Conservation (phyloP, 2,329 filamentous ascomycete genomes). For the Xylariales sp. region DNA sequence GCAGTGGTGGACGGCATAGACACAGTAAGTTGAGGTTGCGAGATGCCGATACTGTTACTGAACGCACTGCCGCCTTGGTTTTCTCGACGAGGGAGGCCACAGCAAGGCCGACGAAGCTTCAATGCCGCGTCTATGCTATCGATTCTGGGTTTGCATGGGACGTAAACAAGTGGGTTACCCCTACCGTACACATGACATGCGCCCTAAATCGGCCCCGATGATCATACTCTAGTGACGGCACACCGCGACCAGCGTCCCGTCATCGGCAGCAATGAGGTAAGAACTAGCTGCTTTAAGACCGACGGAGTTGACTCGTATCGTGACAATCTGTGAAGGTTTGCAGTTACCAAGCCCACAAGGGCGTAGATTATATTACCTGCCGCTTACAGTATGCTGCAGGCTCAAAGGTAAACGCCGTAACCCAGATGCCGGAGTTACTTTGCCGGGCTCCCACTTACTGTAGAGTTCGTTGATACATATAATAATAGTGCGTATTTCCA, state of each 20-base stretch:
- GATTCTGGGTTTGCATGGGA: slow-evolving; percentile 8
- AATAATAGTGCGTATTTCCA: neutral
- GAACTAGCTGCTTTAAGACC: neutral
- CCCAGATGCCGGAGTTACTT: neutral
- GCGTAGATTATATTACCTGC: neutral
- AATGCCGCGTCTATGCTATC: neutral
- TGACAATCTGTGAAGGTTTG: too few species aligned
- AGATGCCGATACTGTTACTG: neutral
- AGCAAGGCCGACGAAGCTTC: neutral
- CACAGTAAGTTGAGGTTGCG: neutral
- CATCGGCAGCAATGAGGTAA: slow-evolving; percentile 14
- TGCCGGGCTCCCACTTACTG: neutral
- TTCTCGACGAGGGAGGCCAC: neutral
- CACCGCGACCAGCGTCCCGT: slow-evolving; percentile 24
- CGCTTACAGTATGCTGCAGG: neutral
- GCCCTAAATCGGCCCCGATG: slow-evolving; percentile 2
- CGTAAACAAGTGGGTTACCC: slow-evolving; percentile 14
- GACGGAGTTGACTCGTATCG: neutral
- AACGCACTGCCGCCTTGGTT: too few species aligned
- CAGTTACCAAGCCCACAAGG: neutral
- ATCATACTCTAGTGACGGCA: slow-evolving; percentile 10
- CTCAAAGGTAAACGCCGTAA: neutral
- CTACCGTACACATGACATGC: neutral
- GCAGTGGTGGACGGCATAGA: neutral
- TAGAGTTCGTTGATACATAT: neutral